Evolutionary conservation across 2,329 filamentous ascomycete genomes (phyloP).

Genomic region (Simplicillium sp.): DNA sequence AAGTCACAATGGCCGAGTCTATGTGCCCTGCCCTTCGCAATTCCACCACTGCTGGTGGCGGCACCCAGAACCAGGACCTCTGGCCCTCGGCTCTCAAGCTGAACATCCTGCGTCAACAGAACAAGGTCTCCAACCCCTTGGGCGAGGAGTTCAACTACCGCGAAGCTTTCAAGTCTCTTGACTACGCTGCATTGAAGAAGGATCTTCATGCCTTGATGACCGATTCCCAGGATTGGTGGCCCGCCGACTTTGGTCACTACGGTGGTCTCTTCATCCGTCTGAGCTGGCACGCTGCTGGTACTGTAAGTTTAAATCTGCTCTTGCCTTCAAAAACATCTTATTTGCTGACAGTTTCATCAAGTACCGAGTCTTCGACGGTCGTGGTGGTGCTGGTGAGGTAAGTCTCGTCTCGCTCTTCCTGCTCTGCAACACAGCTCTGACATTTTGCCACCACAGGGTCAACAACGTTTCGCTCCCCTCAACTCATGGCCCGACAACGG

Average conservation of each 20-base stretch:
- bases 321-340: background rate
- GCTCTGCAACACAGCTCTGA: too few relatives aligned
- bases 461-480: slow-evolving; percentile 72
- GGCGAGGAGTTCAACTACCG: slow-evolving; percentile 62
- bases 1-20: background rate
- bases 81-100: slow-evolving; percentile 62
- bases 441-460: slow-evolving; percentile 60
- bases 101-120: slow-evolving; percentile 67
- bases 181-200: slow-evolving; percentile 64
- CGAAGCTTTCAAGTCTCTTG: slow-evolving; percentile 57
- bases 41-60: slow-evolving; percentile 43
- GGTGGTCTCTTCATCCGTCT: slow-evolving; percentile 72
- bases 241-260: slow-evolving; percentile 74
- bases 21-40: background rate
- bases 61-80: slow-evolving; percentile 61
- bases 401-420: slow-evolving; percentile 35
- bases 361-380: slow-evolving; percentile 64
- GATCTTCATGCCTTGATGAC: slow-evolving; percentile 65
- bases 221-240: slow-evolving; percentile 74
- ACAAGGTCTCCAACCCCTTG: slow-evolving; percentile 51
- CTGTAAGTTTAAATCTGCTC: slow-evolving; percentile 34
- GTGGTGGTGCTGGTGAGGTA: slow-evolving; percentile 60
- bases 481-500: slow-evolving; percentile 77
- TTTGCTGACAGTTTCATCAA: background rate
- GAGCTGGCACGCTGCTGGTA: slow-evolving; percentile 74